Base-by-base conservation (phyloP, 305 asterid genomes). In the Plantago lanceolata region DNA sequence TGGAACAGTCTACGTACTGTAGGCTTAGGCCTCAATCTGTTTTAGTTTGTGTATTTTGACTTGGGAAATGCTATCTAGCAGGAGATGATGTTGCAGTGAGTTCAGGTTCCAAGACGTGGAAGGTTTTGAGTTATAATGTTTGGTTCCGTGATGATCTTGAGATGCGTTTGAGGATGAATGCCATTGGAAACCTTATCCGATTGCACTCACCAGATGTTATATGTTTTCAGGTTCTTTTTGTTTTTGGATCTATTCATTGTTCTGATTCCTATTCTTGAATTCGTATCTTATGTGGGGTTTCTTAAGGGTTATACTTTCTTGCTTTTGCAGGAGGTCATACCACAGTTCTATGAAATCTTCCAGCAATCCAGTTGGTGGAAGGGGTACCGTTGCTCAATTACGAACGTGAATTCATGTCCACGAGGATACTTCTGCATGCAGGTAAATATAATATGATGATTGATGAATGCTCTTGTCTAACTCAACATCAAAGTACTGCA, bases 71-170 rank as follows among this genome's bases (percentile, higher is more conserved):
- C 52, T 63, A 65, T 73, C 63, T 68, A 67, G 77, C 65, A 49
- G 70, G 76, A 51, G 79, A 75, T 58, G 80, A 70, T 53, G 56
- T 76, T 71, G 33, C 63, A 54, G 15, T 58, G 66, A 58, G 57
- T 43, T 76, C 73, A 0, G 68, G 67, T 44, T 51, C 79, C 47
- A 79, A 61, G 57, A 63, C 73, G 19, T 78, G 83, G 85, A 93
- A 89, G 85, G 65, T 93, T 67, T 61, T 93, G 85, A 87, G 82
- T 75, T 93, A 93, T 62, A 93, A 93, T 67, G 75, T 89, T 55
- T 93, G 99, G 99, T 93, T 93, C 56, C 78, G 81, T n/a, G 95
- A 90, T 77, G 97, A 87, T n/a, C 57, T 93, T 53, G 94, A 89
- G 82, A 71, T 87, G 88, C 78, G 58, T 28, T 72, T 64, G 64